Base-by-base conservation (phyloP, 108 stramenopile genomes). In the Discostella pseudostelligera region DNA sequence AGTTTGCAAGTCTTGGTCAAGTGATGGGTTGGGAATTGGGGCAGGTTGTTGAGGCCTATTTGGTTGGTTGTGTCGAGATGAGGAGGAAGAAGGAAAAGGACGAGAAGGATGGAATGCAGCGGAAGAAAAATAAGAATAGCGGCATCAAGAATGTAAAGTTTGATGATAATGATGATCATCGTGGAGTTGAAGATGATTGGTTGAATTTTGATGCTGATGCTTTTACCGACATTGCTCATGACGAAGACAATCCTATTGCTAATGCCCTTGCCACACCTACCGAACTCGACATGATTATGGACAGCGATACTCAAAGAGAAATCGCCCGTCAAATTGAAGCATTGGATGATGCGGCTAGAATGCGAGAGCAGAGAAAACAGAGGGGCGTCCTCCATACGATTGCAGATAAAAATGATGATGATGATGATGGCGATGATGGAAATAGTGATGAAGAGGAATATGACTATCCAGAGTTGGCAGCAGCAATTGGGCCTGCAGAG, bases 11-110 rank as follows among this genome's bases (percentile, higher is more conserved):
- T 14, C 61, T 43, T 8, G 88, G 88, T 7, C 69, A 59, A 12
- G 87, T 89, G 13, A 87, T 90, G 87, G 79, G 89, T 21, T 78
- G 81, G 59, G 88, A 93, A 59, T 46, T 93, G 43, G 87, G 87
- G 0, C 88, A 87, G 53, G 61, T 87, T 9, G 82, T 68, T 8
- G 88, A 93, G 69, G 85, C 82, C 22, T 93, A 73, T 69, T 67
- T 93, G n/a, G 32, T 83, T 32, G 74, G 76, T 69, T 70, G 16
- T 42, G 50, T 49, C 59, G 83, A 60, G 62, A 65, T 51, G 22
- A 77, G 45, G 35, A 68, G 59, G 26, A 37, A 16, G 59, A 68
- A 32, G 55, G 62, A 56, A 36, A 56, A 26, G 40, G 57, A 39
- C 59, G 69, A 37, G 21, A 36, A 26, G 64, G 80, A 70, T 62